A percentile compares a stretch with the other conserved stretches of the same genome.
Evolutionary conservation across 2,329 filamentous ascomycete genomes (phyloP).

Genomic region (Taxawa tesnikishii): DNA sequence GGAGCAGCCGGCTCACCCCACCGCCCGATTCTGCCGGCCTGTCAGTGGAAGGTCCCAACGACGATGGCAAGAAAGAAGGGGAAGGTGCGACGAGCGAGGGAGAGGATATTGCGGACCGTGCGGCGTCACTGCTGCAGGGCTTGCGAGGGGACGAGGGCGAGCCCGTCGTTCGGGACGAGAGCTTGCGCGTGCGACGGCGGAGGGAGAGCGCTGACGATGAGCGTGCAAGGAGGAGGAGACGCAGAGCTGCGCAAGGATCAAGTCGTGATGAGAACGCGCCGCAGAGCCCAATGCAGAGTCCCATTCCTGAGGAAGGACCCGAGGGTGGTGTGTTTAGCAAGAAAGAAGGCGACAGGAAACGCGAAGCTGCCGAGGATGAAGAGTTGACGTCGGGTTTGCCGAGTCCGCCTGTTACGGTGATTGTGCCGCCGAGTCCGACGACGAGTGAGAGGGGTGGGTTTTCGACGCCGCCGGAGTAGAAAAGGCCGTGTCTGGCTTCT

Average conservation of each 20-base stretch:
- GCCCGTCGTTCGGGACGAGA: conserved; percentile 15
- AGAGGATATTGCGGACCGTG: conserved; percentile 74
- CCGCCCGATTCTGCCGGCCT: conserved; percentile 8
- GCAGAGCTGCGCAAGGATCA: conserved; percentile 32
- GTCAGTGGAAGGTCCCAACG: conserved; percentile 5
- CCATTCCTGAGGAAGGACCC: conserved; percentile 18
- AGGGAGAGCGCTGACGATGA: conserved; percentile 73
- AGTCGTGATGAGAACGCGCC: conserved; percentile 18
- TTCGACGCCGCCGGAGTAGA: neutral
- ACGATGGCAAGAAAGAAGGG: conserved; percentile 18
- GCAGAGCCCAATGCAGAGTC: conserved; percentile 19
- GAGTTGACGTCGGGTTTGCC: neutral
- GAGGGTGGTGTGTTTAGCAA: conserved; percentile 12
- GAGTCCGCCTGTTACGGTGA: neutral
- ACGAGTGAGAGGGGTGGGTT: neutral
- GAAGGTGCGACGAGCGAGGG: conserved; percentile 28
- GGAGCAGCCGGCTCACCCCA: conserved; percentile 16
- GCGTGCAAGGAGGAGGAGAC: conserved; percentile 51
- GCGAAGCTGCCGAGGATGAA: neutral
- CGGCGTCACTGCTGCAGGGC: conserved; percentile 71
- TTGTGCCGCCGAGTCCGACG: neutral
- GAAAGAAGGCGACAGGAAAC: too few species aligned
- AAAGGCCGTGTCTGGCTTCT: neutral
- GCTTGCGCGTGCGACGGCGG: conserved; percentile 46
- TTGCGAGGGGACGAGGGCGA: conserved; percentile 57